Evolutionary conservation across 1,284 basidiomycete genomes (phyloP), one percentile per base, ranked within the genome.

Genomic region (Austroboletus niveus): DNA sequence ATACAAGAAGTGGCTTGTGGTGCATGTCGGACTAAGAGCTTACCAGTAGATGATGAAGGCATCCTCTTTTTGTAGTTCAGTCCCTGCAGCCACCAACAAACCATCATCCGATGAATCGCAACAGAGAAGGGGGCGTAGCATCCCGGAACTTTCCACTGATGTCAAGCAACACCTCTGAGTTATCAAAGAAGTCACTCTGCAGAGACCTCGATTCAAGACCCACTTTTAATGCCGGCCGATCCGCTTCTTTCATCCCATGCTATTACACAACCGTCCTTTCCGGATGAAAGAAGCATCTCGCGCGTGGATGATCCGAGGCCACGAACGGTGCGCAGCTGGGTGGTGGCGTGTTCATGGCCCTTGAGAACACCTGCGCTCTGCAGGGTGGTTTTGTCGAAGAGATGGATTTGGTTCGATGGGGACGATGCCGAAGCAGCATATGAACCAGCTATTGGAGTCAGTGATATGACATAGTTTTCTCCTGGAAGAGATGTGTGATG

Each of bases 11-110:
- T 40, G 47, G 34, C 48, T 42, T 38, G 43, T 9, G n/a, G 41
- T 42, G 6, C 29, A 39, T n/a, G 42, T 17, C 51, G 27, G n/a
- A 30, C 7, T 14, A 17, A 35, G 5, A 22, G 15, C 75, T 51
- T 49, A 88, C 89, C 88, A 91, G 69, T 85, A 91, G 4, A 87
- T 57, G 36, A 91, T 80, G 2, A 78, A 71, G 1, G 88, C 86
- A 53, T 89, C 87, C 27, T 89, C 84, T 22, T 77, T 78, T 55
- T 83, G 76, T 27, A 89, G 64, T 47, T 84, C 85, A 2, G 87
- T 84, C 22, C 89, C 89, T 27, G 82, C 87, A 30, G 81, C 87
- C 41, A 91, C 76, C 8, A 79, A 81, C 52, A 73, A 61, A 4
- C 87, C 88, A 60, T 88, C 81, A 2, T 72, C 60, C 2, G 87